Percentiles rank a stretch among this genome's conserved stretches.
phyloP scores from a whole-genome alignment of 192 early-diverging fungal genomes.

The Coemansia sp. region DNA sequence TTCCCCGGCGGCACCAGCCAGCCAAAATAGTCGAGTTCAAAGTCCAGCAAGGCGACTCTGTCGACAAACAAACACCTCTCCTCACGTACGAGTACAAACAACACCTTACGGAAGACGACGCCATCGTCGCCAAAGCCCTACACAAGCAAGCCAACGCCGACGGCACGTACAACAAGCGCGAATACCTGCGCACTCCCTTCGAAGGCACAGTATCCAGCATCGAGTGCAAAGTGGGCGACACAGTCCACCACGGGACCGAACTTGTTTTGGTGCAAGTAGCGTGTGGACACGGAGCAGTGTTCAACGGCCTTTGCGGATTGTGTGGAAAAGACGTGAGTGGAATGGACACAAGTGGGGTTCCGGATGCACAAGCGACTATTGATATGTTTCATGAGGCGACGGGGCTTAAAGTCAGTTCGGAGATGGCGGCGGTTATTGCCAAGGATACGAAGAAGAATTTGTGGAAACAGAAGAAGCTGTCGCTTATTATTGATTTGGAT shows the following conservation, averaged over 20 bases:
- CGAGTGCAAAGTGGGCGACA: conserved; percentile 17
- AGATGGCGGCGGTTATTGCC: conserved; percentile 21
- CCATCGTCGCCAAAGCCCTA: conserved; percentile 24
- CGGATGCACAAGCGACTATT: conserved; percentile 65
- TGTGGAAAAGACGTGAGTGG: conserved; percentile 71
- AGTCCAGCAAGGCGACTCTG: conserved; percentile 13
- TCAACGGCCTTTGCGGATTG: conserved; percentile 74
- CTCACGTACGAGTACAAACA: conserved; percentile 41
- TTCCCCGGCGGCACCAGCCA: conserved; percentile 42
- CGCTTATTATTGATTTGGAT: conserved; percentile 94
- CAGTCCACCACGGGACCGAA: conserved; percentile 14
- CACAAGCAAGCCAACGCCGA: conserved; percentile 20
- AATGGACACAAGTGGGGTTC: conserved; percentile 33
- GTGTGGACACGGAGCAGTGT: conserved; percentile 73
- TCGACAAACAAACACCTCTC: conserved; percentile 36
- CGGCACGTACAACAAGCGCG: conserved; percentile 34
- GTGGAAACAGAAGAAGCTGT: conserved; percentile 66
- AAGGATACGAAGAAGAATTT: conserved; percentile 53
- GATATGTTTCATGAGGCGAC: conserved; percentile 71
- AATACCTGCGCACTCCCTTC: conserved; percentile 40
- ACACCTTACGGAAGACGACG: conserved; percentile 13
- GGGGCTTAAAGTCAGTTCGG: conserved; percentile 65
- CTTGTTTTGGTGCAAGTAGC: conserved; percentile 49
- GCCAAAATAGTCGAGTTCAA: conserved; percentile 46
- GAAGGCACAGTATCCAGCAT: conserved; percentile 28